These are phyloP conservation scores for Phascolomyces articulosus DNA, from an alignment of 371 early-diverging fungal genomes.

Conservation along the genomic window DNA sequence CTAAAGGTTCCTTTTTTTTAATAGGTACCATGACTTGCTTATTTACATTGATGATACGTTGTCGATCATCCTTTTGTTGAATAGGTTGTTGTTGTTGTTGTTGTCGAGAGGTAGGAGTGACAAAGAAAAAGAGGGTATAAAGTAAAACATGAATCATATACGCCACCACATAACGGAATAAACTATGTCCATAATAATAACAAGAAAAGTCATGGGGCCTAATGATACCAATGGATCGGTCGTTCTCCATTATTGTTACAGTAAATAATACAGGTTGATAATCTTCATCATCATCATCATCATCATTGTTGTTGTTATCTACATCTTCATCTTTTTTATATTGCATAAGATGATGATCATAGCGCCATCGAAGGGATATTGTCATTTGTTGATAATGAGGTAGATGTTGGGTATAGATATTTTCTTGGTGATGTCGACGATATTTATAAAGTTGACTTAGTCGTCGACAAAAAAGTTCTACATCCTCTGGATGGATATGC, in stretches of 20 bases:
- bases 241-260: not conserved
- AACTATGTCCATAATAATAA: not conserved
- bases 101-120: not conserved
- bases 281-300: not conserved
- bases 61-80: not conserved
- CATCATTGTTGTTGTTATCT: too few species aligned
- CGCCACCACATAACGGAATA: not conserved
- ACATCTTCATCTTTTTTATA: too few species aligned
- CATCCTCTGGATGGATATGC: not conserved
- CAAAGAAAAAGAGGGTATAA: not conserved
- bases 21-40: not conserved
- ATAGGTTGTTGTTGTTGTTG: not conserved
- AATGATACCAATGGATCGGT: not conserved
- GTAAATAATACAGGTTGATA: not conserved
- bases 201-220: not conserved
- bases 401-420: too few species aligned
- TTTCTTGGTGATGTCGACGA: not conserved
- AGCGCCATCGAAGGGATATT: not conserved
- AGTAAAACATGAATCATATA: not conserved
- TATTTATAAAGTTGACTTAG: not conserved
- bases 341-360: not conserved
- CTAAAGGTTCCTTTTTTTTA: not conserved
- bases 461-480: not conserved
- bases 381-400: not conserved
- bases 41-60: not conserved